Percentiles rank a stretch among this genome's conserved stretches.
Conservation (phyloP, 495 filamentous ascomycete genomes). For the Diplogelasinospora grovesii region DNA sequence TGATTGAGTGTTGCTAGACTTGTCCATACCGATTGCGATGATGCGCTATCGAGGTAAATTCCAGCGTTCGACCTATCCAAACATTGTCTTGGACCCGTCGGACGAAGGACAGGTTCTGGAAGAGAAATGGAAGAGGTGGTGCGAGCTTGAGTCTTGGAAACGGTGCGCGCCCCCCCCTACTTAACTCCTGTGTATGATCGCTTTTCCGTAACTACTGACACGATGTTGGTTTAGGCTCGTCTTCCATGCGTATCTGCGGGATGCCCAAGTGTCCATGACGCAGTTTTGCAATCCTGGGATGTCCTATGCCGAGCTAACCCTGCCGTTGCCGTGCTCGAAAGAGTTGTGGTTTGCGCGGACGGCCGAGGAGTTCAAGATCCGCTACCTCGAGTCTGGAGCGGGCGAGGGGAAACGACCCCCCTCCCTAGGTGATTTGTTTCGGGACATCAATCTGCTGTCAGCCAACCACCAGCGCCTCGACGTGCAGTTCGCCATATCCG, state of each 20-base stretch:
- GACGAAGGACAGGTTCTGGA: conserved; percentile 45
- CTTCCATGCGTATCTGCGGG: conserved; percentile 51
- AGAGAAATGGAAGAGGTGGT: conserved; percentile 54
- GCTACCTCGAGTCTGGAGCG: conserved; percentile 30
- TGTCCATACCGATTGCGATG: conserved; percentile 31
- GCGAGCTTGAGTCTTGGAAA: conserved; percentile 50
- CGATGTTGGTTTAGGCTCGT: conserved; percentile 41
- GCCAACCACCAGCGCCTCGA: conserved; percentile 40
- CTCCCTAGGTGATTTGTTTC: conserved; percentile 45
- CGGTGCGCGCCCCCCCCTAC: conserved; percentile 32
- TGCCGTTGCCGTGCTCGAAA: conserved; percentile 50
- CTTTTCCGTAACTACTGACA: too few relatives aligned
- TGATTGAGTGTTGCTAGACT: conserved; percentile 17
- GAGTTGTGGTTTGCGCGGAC: conserved; percentile 51
- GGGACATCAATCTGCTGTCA: conserved; percentile 42
- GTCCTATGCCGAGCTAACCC: conserved; percentile 57
- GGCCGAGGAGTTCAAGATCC: conserved; percentile 50
- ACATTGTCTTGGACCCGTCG: conserved; percentile 32
- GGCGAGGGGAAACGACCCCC: conserved; percentile 32
- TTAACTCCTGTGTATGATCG: too few relatives aligned
- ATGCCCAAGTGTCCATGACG: conserved; percentile 52
- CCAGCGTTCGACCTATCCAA: conserved; percentile 40
- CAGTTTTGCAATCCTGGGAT: conserved; percentile 51
- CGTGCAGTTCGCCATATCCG: conserved; percentile 41
- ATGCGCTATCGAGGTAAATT: conserved; percentile 39